Base-by-base conservation (phyloP, 768 basidiomycete genomes). In the Xerocomus brunneocitrinus region DNA sequence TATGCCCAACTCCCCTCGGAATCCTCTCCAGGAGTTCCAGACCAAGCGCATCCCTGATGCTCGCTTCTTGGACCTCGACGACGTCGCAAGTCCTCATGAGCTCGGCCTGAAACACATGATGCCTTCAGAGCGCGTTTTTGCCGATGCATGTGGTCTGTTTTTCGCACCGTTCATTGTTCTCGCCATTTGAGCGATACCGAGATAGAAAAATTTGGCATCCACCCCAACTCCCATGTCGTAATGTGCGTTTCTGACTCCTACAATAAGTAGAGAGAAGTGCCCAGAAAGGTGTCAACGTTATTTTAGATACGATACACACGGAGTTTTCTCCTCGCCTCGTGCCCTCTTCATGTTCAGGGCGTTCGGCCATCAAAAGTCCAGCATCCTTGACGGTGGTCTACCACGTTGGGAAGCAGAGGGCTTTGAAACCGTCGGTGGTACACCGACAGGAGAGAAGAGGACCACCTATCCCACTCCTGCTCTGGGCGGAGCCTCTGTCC, bases 21-120 rank as follows among this genome's bases (percentile, higher is more conserved):
- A 82, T 47, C 77, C 88, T 2, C 68, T 69, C n/a, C 69, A 80
- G 30, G 94, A 95, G 69, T 95, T 84, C 58, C 65, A 75, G 22
- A 67, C 73, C 27, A 84, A 80, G 57, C 79, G 85, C 32, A 79
- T 97, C 32, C 88, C 87, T 5, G 76, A 79, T 10, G 83, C 92
- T 1, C 80, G 78, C 48, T 89, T 84, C 62, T 77, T 93, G 58
- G 87, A 93, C 65, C 74, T 95, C 25, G 94, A 97, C 68, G 75
- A 82, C 48, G 87, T 91, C 27, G 81, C 88, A 1, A 84, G 81
- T 54, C 71, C 80, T 8, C 86, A 91, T 66, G 79, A 84, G 49
- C 77, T 95, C 4, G 89, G 88, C 12, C 75, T 98, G 24, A 88
- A 88, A 63, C 95, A 98, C 72, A 98, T 98, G 94, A 84, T 98